Evolutionary conservation across 345 rosid species (phyloP).

Genomic region (Schrenkiella parvula): DNA sequence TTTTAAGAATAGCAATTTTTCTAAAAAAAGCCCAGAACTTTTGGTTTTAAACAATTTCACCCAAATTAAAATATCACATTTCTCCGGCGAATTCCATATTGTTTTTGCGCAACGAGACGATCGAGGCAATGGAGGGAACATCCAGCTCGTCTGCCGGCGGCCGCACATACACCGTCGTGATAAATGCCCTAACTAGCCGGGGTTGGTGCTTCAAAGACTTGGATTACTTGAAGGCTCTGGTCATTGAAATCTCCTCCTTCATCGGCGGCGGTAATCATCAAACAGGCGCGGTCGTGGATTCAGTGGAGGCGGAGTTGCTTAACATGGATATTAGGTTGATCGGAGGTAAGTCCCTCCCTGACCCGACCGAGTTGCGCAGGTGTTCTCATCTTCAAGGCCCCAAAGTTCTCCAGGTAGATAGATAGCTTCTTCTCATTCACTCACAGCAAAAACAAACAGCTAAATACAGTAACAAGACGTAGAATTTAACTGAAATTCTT

Average conservation of each 20-base stretch:
- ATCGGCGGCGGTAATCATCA: conserved; percentile 46
- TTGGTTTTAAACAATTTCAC: not conserved
- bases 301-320: conserved; percentile 68
- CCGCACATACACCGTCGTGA: conserved; percentile 27
- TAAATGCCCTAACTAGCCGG: conserved; percentile 50
- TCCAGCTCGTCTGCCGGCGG: conserved; percentile 25
- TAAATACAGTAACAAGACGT: not conserved
- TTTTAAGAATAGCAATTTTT: too few species aligned
- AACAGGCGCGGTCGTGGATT: conserved; percentile 41
- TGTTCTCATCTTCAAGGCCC: conserved; percentile 63
- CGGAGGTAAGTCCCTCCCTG: conserved; percentile 69
- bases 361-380: conserved; percentile 41
- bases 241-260: conserved; percentile 37
- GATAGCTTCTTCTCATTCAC: not conserved
- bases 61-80: not conserved
- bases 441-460: not conserved
- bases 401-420: conserved; percentile 67
- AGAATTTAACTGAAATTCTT: not conserved
- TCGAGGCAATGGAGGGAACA: conserved; percentile 26
- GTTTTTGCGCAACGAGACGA: not conserved
- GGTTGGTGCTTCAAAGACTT: conserved; percentile 72
- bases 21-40: not conserved
- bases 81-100: not conserved
- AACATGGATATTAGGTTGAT: conserved; percentile 63
- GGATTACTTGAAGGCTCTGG: conserved; percentile 39